These are phyloP conservation scores for Phyllosticta citriasiana DNA, from an alignment of 2,329 filamentous ascomycete genomes.

Conservation along the genomic window DNA sequence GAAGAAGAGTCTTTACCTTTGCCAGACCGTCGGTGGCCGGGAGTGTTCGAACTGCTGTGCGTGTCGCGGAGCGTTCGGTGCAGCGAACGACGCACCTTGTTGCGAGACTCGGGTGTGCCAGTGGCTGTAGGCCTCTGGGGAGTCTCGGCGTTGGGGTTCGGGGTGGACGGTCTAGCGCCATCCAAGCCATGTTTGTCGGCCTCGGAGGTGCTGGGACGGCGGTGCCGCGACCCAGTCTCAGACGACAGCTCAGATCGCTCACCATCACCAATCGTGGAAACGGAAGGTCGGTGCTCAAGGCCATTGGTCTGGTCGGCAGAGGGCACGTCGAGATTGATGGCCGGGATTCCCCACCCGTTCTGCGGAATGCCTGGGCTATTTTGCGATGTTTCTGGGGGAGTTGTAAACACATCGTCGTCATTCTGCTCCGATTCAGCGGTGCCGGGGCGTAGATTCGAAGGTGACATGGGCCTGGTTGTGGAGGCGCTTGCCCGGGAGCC, in stretches of 20 bases:
- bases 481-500: conserved; percentile 27
- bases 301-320: conserved; percentile 16
- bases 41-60: conserved; percentile 48
- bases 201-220: conserved; percentile 16
- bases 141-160: conserved; percentile 18
- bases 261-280: conserved; percentile 23
- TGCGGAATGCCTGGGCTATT: conserved; percentile 25
- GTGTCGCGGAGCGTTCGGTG: conserved; percentile 83
- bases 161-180: conserved; percentile 7
- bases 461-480: conserved; percentile 20
- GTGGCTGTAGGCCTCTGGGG: conserved; percentile 15
- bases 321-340: conserved; percentile 22
- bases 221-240: conserved; percentile 21
- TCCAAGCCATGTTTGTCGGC: conserved; percentile 2
- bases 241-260: conserved; percentile 21
- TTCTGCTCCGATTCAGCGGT: conserved; percentile 17
- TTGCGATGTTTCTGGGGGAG: conserved; percentile 34
- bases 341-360: conserved; percentile 20
- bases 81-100: conserved; percentile 71
- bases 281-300: conserved; percentile 20
- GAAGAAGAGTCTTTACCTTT: conserved; percentile 66
- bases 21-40: conserved; percentile 57
- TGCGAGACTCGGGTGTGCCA: conserved; percentile 44
- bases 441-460: conserved; percentile 18
- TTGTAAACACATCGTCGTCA: conserved; percentile 33